These are phyloP conservation scores for Thalassiosira hispida DNA, from an alignment of 352 stramenopile genomes.

Conservation along the genomic window DNA sequence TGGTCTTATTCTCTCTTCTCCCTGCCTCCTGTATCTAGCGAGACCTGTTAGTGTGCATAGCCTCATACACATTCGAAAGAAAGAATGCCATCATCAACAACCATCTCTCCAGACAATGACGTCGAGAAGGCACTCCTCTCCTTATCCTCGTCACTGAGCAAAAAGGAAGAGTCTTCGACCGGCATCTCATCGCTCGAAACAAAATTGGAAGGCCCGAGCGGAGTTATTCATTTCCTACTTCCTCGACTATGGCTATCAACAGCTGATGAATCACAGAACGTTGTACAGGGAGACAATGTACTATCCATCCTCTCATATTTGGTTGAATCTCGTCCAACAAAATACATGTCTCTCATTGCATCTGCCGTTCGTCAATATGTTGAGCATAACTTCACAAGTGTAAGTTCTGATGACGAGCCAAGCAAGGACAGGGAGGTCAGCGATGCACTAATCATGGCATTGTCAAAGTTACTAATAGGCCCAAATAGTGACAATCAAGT, in stretches of 20 bases:
- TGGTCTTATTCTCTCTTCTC: too few species aligned
- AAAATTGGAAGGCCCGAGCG: slow-evolving; percentile 29
- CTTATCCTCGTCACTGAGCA: slow-evolving; percentile 25
- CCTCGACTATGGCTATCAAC: slow-evolving; percentile 22
- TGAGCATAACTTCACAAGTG: slow-evolving; percentile 19
- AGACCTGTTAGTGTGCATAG: too few species aligned
- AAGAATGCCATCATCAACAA: neutral
- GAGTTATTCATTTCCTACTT: slow-evolving; percentile 34
- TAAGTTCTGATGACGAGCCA: neutral
- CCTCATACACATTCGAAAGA: too few species aligned
- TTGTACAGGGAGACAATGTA: slow-evolving; percentile 24
- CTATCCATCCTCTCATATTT: slow-evolving; percentile 38
- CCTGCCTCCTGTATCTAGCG: too few species aligned
- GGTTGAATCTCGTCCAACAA: slow-evolving; percentile 18
- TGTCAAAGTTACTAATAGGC: slow-evolving; percentile 38
- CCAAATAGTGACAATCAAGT: slow-evolving; percentile 38
- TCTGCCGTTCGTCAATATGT: slow-evolving; percentile 25
- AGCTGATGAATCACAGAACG: neutral
- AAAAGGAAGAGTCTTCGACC: neutral
- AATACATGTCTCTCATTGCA: slow-evolving; percentile 31
- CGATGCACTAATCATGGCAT: slow-evolving; percentile 35
- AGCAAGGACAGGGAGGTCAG: slow-evolving; percentile 9
- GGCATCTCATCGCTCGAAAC: slow-evolving; percentile 21
- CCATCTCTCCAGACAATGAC: neutral
- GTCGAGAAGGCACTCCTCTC: slow-evolving; percentile 2